Conservation (phyloP, 805 yeast genomes). For the Candida ovalis region DNA sequence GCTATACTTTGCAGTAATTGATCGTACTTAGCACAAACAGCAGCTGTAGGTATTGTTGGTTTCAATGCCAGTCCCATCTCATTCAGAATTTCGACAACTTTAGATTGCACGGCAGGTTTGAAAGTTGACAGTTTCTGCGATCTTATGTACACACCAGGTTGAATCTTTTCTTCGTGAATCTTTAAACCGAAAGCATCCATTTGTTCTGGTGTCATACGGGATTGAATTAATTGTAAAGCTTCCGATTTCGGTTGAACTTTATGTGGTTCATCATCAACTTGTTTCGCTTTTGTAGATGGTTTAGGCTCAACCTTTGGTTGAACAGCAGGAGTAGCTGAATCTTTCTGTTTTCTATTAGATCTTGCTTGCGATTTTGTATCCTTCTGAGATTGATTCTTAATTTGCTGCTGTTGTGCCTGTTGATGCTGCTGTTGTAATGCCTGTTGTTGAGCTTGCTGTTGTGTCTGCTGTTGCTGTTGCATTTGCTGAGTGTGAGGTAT, state of each 20-base stretch:
- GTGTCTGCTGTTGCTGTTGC: constrained; percentile 16
- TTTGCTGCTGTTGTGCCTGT: constrained; percentile 24
- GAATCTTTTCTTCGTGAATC: constrained; percentile 68
- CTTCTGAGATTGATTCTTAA: constrained; percentile 8
- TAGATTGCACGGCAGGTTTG: constrained; percentile 71
- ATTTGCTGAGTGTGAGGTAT: constrained; percentile 40
- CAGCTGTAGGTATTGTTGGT: constrained; percentile 85
- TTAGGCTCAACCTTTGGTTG: background rate
- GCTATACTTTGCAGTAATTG: constrained; percentile 65
- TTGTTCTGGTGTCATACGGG: constrained; percentile 67
- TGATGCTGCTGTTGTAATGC: constrained; percentile 11
- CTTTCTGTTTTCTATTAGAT: background rate
- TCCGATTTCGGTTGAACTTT: constrained; percentile 20
- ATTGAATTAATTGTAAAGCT: constrained; percentile 38
- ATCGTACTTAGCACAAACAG: constrained; percentile 74
- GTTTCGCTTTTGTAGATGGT: background rate
- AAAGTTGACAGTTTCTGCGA: constrained; percentile 74
- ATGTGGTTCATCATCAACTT: background rate
- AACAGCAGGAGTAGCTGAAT: background rate
- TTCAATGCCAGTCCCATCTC: constrained; percentile 78
- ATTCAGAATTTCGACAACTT: constrained; percentile 56
- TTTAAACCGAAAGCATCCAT: constrained; percentile 81
- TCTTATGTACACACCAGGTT: constrained; percentile 79
- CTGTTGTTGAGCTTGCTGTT: constrained; percentile 12
- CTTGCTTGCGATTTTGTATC: constrained; percentile 6